Percentiles rank a stretch among this genome's conserved stretches.
These are phyloP conservation scores for Citeromyces nyonsensis DNA, from an alignment of 805 yeast species.

Conservation along the genomic window DNA sequence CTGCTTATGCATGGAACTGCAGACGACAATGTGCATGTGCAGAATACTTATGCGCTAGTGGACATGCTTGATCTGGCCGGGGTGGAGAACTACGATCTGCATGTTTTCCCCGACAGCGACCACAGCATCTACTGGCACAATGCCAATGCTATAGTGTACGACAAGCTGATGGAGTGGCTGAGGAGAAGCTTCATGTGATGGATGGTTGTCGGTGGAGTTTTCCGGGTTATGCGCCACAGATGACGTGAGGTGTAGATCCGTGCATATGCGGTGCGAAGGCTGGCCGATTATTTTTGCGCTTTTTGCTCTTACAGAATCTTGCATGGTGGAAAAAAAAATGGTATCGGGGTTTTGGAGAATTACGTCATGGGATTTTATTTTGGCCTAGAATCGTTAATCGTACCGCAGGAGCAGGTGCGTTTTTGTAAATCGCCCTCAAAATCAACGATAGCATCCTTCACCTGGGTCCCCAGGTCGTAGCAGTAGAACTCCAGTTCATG, in stretches of 20 bases:
- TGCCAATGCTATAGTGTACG: conserved; percentile 61
- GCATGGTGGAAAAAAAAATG: too few relatives aligned
- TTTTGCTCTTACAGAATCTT: too few relatives aligned
- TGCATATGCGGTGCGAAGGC: too few relatives aligned
- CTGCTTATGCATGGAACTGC: conserved; percentile 72
- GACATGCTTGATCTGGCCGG: conserved; percentile 34
- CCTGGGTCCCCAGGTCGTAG: conserved; percentile 78
- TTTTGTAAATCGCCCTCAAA: conserved; percentile 49
- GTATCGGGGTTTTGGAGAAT: too few relatives aligned
- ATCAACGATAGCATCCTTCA: conserved; percentile 61
- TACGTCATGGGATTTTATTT: too few relatives aligned
- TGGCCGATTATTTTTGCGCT: too few relatives aligned
- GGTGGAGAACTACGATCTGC: conserved; percentile 73
- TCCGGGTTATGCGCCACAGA: too few relatives aligned
- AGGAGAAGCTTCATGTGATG: conserved; percentile 35
- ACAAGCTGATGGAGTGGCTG: conserved; percentile 59
- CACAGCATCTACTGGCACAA: conserved; percentile 73
- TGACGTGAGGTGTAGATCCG: too few relatives aligned
- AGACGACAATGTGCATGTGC: conserved; percentile 74
- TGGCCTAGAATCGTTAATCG: conserved; percentile 54
- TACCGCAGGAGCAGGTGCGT: conserved; percentile 73
- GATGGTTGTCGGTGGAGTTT: too few relatives aligned
- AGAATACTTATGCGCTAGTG: conserved; percentile 45
- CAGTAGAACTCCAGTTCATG: conserved; percentile 63
- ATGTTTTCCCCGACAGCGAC: conserved; percentile 85